Evolutionary conservation across 768 basidiomycete species (phyloP).

Genomic region (Boletus rubescentipes): DNA sequence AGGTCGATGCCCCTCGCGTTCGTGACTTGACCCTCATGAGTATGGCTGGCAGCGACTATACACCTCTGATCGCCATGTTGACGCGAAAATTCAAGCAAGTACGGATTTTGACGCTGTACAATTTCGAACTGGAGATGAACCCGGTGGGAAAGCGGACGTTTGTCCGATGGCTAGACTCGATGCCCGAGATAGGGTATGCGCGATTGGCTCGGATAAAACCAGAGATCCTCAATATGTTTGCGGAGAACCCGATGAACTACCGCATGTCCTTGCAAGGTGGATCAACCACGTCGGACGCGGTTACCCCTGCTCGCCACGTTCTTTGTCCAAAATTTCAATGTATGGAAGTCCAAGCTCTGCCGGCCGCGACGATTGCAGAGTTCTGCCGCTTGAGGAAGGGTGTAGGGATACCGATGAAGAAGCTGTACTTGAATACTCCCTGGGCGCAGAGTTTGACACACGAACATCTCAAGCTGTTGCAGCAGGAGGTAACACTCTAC

Average conservation of each 20-base stretch:
- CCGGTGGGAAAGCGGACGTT: constrained; percentile 30
- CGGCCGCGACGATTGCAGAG: constrained; percentile 30
- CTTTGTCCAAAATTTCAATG: constrained; percentile 46
- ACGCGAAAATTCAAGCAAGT: constrained; percentile 52
- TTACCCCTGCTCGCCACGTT: constrained; percentile 14
- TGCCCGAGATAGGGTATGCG: constrained; percentile 54
- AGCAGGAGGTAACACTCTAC: constrained; percentile 30
- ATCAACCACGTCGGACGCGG: constrained; percentile 2
- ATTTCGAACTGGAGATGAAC: constrained; percentile 37
- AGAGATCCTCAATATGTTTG: constrained; percentile 48
- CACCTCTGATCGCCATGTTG: constrained; percentile 45
- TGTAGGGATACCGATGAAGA: constrained; percentile 46
- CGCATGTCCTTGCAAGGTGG: constrained; percentile 9
- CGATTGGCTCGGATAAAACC: constrained; percentile 46
- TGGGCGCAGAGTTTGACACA: constrained; percentile 23
- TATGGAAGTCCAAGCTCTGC: constrained; percentile 46
- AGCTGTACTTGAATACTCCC: constrained; percentile 45
- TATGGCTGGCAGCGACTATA: constrained; percentile 50
- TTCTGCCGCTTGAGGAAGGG: constrained; percentile 39
- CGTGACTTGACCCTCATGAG: constrained; percentile 59
- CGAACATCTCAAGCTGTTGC: constrained; percentile 25
- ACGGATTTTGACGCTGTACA: constrained; percentile 52
- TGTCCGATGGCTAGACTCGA: constrained; percentile 54
- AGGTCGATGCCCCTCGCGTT: constrained; percentile 56
- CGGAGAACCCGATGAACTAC: constrained; percentile 37